These are phyloP conservation scores for Dryas drummondii DNA, from an alignment of 306 rosid genomes.

Conservation along the genomic window DNA sequence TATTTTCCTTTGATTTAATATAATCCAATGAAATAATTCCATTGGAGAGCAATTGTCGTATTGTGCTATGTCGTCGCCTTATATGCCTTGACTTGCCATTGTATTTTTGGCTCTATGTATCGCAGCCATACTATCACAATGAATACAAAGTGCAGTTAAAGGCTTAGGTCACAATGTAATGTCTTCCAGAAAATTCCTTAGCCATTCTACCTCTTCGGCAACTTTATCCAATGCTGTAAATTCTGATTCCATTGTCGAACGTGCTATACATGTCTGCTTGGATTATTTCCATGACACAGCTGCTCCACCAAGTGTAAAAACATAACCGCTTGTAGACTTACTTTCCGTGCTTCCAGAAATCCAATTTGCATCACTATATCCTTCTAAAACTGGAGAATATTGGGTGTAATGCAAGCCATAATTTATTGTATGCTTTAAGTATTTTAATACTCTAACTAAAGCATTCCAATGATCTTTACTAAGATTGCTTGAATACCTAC, in stretches of 20 bases:
- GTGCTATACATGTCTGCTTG: too few relatives aligned
- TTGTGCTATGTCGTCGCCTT: background rate
- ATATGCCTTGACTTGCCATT: background rate
- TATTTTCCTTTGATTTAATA: background rate
- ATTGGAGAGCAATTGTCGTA: background rate
- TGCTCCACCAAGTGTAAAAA: slow-evolving; percentile 8
- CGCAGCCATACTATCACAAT: background rate
- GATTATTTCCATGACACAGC: background rate
- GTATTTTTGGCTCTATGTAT: background rate
- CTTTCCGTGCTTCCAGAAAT: background rate
- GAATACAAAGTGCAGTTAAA: background rate
- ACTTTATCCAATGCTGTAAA: too few relatives aligned
- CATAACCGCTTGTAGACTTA: background rate
- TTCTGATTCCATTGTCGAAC: too few relatives aligned
- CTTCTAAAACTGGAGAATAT: background rate
- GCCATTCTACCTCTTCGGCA: too few relatives aligned
- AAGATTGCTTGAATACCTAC: slow-evolving; percentile 3
- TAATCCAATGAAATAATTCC: background rate
- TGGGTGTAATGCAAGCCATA: background rate
- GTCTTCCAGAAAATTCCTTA: too few relatives aligned
- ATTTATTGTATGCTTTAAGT: background rate
- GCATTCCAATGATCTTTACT: background rate
- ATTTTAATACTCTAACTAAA: background rate
- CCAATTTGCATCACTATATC: background rate
- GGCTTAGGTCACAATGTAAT: too few relatives aligned